Conservation (phyloP, 768 basidiomycete species). For the Pisolithus tinctorius region DNA sequence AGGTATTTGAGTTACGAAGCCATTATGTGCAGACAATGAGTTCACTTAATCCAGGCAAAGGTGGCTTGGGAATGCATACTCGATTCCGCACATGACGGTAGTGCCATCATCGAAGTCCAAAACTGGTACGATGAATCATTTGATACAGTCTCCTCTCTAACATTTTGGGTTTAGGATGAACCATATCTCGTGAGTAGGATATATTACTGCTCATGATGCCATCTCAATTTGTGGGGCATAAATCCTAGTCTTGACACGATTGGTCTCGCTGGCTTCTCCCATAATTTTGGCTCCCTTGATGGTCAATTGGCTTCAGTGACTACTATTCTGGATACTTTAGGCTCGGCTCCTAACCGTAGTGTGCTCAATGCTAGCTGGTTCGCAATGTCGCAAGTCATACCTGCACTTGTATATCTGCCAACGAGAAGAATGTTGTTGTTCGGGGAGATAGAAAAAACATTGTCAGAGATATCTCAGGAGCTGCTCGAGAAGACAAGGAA, state of each 20-base stretch:
- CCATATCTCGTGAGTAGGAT: constrained; percentile 31
- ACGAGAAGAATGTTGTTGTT: constrained; percentile 18
- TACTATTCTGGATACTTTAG: constrained; percentile 19
- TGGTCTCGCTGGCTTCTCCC: constrained; percentile 40
- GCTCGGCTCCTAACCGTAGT: constrained; percentile 9
- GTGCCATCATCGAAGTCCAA: constrained; percentile 41
- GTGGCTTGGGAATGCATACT: constrained; percentile 25
- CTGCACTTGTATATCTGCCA: constrained; percentile 27
- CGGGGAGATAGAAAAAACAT: constrained; percentile 19
- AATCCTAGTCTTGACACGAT: constrained; percentile 34
- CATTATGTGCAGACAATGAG: neutral
- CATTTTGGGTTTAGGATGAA: constrained; percentile 33
- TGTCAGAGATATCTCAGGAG: constrained; percentile 33
- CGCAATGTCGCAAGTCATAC: constrained; percentile 23
- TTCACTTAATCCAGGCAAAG: constrained; percentile 19
- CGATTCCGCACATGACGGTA: constrained; percentile 15
- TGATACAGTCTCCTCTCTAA: neutral
- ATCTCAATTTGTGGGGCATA: neutral
- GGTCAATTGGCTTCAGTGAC: constrained; percentile 27
- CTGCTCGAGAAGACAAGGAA: constrained; percentile 31
- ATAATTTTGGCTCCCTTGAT: constrained; percentile 37
- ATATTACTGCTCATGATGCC: neutral
- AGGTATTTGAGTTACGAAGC: constrained; percentile 22
- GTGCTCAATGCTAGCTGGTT: constrained; percentile 10
- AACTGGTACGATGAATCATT: constrained; percentile 28